These are phyloP conservation scores for Daldinia sp. DNA, from an alignment of 2,329 filamentous ascomycete species.

Conservation along the genomic window DNA sequence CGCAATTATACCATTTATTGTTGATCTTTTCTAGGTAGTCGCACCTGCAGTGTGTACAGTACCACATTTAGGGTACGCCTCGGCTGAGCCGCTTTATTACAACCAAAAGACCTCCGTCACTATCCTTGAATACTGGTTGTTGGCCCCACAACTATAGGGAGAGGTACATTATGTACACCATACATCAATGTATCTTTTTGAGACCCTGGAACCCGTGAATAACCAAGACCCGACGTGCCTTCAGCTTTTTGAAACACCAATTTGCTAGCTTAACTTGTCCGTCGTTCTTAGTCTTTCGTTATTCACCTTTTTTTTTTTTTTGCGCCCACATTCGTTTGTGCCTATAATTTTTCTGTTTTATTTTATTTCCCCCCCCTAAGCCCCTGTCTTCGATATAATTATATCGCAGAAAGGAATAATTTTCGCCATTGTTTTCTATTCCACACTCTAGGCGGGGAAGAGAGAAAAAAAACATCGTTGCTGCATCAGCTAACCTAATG, in stretches of 20 bases:
- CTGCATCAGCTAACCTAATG: conserved; percentile 33
- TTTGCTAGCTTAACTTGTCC: conserved; percentile 29
- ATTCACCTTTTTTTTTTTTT: conserved; percentile 11
- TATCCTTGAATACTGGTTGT: conserved; percentile 9
- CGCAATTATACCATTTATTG: not conserved
- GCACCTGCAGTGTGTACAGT: conserved; percentile 19
- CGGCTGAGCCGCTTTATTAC: conserved; percentile 29
- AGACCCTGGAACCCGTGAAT: conserved; percentile 13
- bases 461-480: too few relatives aligned
- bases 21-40: not conserved
- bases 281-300: conserved; percentile 17
- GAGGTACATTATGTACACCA: not conserved
- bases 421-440: conserved; percentile 11
- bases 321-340: conserved; percentile 28
- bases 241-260: conserved; percentile 38
- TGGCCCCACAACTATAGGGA: conserved; percentile 24
- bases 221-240: conserved; percentile 7
- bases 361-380: not conserved
- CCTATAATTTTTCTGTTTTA: conserved; percentile 12
- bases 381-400: conserved; percentile 11
- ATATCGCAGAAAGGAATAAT: not conserved
- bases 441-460: conserved; percentile 18
- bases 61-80: too few relatives aligned
- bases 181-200: conserved; percentile 15
- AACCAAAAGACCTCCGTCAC: conserved; percentile 3